Evolutionary conservation across 441 rosid species (phyloP).

Genomic region (Flueggea neowawraea): DNA sequence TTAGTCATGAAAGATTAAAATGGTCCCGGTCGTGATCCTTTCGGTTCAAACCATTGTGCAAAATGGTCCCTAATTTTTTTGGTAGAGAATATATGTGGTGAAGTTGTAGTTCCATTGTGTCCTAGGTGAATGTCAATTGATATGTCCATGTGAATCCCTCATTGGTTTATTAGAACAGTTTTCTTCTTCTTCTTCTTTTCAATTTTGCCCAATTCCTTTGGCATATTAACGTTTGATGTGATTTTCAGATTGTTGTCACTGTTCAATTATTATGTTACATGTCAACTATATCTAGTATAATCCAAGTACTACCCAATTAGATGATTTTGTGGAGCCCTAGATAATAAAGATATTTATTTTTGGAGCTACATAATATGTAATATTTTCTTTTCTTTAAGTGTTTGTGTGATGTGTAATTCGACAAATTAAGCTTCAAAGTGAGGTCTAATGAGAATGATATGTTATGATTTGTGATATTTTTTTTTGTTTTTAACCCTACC

Average conservation of each 20-base stretch:
- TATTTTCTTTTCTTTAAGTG: no score
- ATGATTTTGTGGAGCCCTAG: not conserved
- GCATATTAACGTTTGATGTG: not conserved
- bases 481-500: no score
- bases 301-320: not conserved
- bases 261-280: not conserved
- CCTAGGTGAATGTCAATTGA: not conserved
- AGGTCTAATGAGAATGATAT: no score
- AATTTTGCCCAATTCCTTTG: no score
- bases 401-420: not conserved
- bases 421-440: no score
- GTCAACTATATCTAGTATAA: not conserved
- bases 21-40: no score
- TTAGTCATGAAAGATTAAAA: no score
- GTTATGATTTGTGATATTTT: no score
- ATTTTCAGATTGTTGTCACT: not conserved
- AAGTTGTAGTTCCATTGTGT: not conserved
- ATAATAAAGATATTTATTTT: not conserved
- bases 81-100: not conserved
- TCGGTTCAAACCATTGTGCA: not conserved
- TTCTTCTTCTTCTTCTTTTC: no score
- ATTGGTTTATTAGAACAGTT: not conserved
- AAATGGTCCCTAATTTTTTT: conserved; percentile 1
- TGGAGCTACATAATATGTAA: not conserved
- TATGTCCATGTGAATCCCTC: not conserved